A percentile compares a stretch with the other conserved stretches of the same genome.
These are phyloP conservation scores for Inonotus hispidus DNA, from an alignment of 1,284 basidiomycete species.

Conservation along the genomic window DNA sequence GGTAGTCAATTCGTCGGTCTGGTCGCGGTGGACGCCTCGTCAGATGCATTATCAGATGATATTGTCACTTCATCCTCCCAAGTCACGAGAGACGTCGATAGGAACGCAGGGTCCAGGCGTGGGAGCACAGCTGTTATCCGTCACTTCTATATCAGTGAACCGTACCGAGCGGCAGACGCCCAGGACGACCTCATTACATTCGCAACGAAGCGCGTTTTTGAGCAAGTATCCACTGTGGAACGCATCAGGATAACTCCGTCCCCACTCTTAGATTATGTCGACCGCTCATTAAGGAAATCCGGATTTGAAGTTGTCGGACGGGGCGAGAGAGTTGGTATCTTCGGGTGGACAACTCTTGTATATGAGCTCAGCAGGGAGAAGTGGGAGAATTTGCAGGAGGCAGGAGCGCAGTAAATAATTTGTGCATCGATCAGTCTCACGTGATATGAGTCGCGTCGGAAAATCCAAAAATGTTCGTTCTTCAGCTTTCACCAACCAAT, in stretches of 20 bases:
- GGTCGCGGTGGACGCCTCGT: conserved; percentile 61
- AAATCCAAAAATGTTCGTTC: neutral
- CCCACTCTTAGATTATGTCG: conserved; percentile 47
- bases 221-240: conserved; percentile 35
- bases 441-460: too few species aligned
- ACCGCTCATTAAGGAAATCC: conserved; percentile 37
- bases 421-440: neutral
- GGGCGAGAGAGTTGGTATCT: conserved; percentile 42
- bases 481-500: neutral
- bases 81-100: too few species aligned
- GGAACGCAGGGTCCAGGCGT: too few species aligned
- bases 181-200: conserved; percentile 63
- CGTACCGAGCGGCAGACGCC: conserved; percentile 49
- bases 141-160: conserved; percentile 70
- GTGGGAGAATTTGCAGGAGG: conserved; percentile 31
- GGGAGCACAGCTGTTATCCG: conserved; percentile 53
- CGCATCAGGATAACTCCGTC: conserved; percentile 44
- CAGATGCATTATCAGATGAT: conserved; percentile 32
- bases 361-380: conserved; percentile 36
- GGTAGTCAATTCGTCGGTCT: conserved; percentile 58
- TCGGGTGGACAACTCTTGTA: conserved; percentile 46
- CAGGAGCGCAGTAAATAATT: neutral
- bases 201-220: conserved; percentile 56
- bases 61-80: conserved; percentile 19
- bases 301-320: conserved; percentile 48